These are phyloP conservation scores for Areca catechu DNA, from an alignment of 176 grass and related monocot genomes.

Conservation along the genomic window DNA sequence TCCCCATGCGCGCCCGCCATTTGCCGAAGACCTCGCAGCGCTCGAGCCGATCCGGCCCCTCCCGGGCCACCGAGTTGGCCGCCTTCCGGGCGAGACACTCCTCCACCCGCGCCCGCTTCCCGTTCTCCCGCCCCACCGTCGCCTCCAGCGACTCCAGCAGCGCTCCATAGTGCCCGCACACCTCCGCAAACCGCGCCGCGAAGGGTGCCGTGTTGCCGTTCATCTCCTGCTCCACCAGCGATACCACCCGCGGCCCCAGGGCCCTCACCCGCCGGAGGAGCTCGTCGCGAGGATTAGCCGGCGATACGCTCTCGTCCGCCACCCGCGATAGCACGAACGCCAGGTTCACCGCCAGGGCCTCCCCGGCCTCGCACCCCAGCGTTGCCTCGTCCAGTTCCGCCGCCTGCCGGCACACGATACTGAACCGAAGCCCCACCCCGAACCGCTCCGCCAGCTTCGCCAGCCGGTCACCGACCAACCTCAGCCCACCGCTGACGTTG, in stretches of 20 bases:
- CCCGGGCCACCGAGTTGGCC: conserved; percentile 6
- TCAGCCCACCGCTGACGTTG: too few relatives aligned
- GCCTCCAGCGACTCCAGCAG: conserved; percentile 11
- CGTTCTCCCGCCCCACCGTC: not conserved
- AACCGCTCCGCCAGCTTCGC: too few relatives aligned
- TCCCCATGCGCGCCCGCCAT: conserved; percentile 9
- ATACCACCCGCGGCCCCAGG: not conserved
- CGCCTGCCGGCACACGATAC: too few relatives aligned
- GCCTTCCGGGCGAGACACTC: not conserved
- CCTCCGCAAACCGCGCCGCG: not conserved
- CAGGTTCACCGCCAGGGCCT: conserved; percentile 2
- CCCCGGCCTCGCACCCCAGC: not conserved
- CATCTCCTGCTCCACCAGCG: too few relatives aligned
- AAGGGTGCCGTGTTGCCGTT: too few relatives aligned
- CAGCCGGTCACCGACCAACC: too few relatives aligned
- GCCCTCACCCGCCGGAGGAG: conserved; percentile 2
- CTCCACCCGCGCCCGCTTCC: not conserved
- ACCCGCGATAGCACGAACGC: conserved; percentile 6
- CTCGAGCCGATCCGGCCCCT: conserved; percentile 3
- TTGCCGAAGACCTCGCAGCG: conserved; percentile 17
- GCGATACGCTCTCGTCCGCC: conserved; percentile 5
- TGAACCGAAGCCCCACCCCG: too few relatives aligned
- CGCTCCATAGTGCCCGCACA: conserved; percentile 3
- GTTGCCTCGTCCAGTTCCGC: too few relatives aligned
- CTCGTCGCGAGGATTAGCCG: conserved; percentile 5